phyloP scores from a whole-genome alignment of 176 grass and related monocot genomes.

The Sorghum bicolor region Sorghum_bicolor_NCBIv3 NC_012870.2:78386001-78386500 shows the following conservation, averaged over 20 bases:
- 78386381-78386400: background rate
- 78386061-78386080: slow-evolving; percentile 69
- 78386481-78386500: slow-evolving; percentile 86
- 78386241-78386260: slow-evolving; percentile 44
- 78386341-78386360: background rate
- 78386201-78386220: no score
- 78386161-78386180: no score
- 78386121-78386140: slow-evolving; percentile 67
- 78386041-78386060: slow-evolving; percentile 99
- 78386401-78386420: slow-evolving; percentile 43
- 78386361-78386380: background rate
- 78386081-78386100: slow-evolving; percentile 83
- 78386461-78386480: slow-evolving; percentile 91
- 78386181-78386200: no score
- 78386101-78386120: slow-evolving; percentile 52
- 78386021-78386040: slow-evolving; percentile 98
- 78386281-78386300: slow-evolving; percentile 99
- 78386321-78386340: background rate
- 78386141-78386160: no score
- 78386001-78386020: slow-evolving; percentile 92
- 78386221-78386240: background rate
- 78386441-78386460: slow-evolving; percentile 82
- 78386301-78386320: slow-evolving; percentile 52
- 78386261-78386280: slow-evolving; percentile 96
- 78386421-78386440: slow-evolving; percentile 87